Percentiles rank a stretch among this genome's conserved stretches.
phyloP scores from a whole-genome alignment of 2,329 filamentous ascomycete genomes.

The Monosporascus sp. region DNA sequence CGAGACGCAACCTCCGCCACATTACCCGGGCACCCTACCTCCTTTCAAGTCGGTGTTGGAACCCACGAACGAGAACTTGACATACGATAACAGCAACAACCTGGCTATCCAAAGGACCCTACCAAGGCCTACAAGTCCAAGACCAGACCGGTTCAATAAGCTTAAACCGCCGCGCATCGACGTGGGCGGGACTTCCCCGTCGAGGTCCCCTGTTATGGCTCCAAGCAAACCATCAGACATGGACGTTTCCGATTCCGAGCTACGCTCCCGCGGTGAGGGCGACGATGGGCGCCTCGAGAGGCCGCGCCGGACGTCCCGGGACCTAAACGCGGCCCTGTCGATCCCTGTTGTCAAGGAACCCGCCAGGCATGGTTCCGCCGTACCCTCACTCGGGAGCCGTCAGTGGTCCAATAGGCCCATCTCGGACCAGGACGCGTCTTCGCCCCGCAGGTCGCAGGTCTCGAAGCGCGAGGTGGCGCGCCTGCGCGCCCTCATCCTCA shows the following conservation, averaged over 20 bases:
- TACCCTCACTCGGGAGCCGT: constrained; percentile 11
- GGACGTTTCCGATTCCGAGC: constrained; percentile 36
- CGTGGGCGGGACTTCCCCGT: constrained; percentile 36
- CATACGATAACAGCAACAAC: constrained; percentile 11
- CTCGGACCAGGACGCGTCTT: constrained; percentile 34
- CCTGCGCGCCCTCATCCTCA: constrained; percentile 70
- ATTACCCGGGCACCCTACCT: constrained; percentile 49
- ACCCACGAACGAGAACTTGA: constrained; percentile 12
- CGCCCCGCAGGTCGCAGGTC: constrained; percentile 37
- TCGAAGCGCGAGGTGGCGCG: constrained; percentile 73
- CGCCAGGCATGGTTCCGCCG: constrained; percentile 4
- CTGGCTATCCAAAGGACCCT: constrained; percentile 9
- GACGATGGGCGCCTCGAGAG: constrained; percentile 19
- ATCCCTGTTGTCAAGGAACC: constrained; percentile 12
- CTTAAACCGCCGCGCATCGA: constrained; percentile 47
- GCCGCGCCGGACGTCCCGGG: constrained; percentile 29
- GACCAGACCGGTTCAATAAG: constrained; percentile 41
- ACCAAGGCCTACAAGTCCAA: constrained; percentile 32
- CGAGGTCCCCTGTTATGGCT: constrained; percentile 24
- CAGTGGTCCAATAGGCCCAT: constrained; percentile 55
- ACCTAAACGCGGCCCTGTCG: constrained; percentile 28
- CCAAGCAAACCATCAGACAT: constrained; percentile 20
- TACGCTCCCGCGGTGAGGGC: constrained; percentile 19
- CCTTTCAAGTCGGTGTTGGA: constrained; percentile 38
- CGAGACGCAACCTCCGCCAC: constrained; percentile 32